Percentiles rank a stretch among this genome's conserved stretches.
Conservation (phyloP, 768 basidiomycete species). For the Xerocomellus chrysenteron region DNA sequence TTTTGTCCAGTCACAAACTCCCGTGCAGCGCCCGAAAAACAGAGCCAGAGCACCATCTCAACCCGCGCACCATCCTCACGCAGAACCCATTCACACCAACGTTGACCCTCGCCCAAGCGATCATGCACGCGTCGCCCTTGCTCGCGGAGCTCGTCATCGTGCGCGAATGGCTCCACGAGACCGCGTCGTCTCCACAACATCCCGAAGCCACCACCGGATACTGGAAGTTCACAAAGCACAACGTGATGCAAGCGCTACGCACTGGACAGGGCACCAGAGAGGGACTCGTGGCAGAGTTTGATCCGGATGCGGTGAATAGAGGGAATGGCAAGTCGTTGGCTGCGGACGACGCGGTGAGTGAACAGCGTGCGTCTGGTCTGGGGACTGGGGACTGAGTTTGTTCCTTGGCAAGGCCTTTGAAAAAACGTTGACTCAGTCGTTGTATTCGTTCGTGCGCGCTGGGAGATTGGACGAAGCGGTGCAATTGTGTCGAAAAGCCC, state of each 20-base stretch:
- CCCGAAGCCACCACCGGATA: constrained; percentile 81
- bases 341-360: constrained; percentile 74
- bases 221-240: constrained; percentile 80
- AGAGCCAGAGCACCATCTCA: constrained; percentile 43
- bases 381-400: not conserved
- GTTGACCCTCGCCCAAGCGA: constrained; percentile 68
- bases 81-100: constrained; percentile 84
- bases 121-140: constrained; percentile 64
- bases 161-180: constrained; percentile 87
- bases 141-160: constrained; percentile 77
- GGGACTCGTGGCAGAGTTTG: constrained; percentile 64
- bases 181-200: constrained; percentile 54
- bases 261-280: constrained; percentile 46
- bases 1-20: not conserved
- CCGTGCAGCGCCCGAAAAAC: constrained; percentile 64
- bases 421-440: constrained; percentile 67
- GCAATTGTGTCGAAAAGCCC: constrained; percentile 74
- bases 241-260: constrained; percentile 61
- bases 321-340: constrained; percentile 60
- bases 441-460: constrained; percentile 81
- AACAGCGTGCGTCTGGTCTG: not conserved
- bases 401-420: constrained; percentile 66
- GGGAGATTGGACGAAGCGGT: constrained; percentile 86
- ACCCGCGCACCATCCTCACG: constrained; percentile 55
- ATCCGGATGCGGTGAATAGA: constrained; percentile 75